Evolutionary conservation across 345 rosid species (phyloP).

Genomic region (Eucalyptus polybractea): DNA sequence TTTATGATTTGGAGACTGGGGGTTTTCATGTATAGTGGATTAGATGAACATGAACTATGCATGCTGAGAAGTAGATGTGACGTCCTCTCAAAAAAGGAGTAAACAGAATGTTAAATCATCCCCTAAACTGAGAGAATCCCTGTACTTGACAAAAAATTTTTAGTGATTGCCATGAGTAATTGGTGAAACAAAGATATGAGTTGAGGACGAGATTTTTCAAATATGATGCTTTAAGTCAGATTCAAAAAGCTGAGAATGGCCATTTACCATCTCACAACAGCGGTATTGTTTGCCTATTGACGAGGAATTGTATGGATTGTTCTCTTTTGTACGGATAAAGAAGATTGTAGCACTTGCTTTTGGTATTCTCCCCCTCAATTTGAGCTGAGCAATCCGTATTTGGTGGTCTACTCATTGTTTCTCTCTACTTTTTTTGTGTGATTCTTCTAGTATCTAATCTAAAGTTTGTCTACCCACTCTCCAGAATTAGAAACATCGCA

Average conservation of each 20-base stretch:
- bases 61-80: neutral
- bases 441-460: neutral
- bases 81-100: neutral
- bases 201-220: neutral
- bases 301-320: neutral
- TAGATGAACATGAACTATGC: neutral
- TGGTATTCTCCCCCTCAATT: neutral
- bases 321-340: neutral
- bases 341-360: neutral
- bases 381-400: neutral
- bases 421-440: neutral
- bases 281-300: neutral
- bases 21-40: neutral
- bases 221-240: neutral
- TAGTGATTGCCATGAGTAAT: neutral
- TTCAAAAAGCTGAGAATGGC: neutral
- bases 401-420: neutral
- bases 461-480: neutral
- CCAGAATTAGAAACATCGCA: neutral
- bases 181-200: neutral
- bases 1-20: neutral
- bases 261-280: neutral
- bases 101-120: neutral
- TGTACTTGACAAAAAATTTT: neutral
- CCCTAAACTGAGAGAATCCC: neutral